A percentile compares a stretch with the other conserved stretches of the same genome.
phyloP scores from a whole-genome alignment of 2,329 filamentous ascomycete genomes.

The Verticillium klebahnii region DNA sequence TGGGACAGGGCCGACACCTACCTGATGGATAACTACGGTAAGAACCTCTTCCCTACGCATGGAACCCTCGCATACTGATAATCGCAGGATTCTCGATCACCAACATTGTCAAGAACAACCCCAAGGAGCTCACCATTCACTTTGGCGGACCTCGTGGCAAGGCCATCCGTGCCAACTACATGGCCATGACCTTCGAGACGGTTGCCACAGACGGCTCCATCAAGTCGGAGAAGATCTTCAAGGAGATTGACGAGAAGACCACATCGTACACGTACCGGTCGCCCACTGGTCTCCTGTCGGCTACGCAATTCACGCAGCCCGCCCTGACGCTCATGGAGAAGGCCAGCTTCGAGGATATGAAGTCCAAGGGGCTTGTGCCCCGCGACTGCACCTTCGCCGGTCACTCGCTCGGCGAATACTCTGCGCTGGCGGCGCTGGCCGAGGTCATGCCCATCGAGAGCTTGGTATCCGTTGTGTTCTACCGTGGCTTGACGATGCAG shows the following conservation, averaged over 20 bases:
- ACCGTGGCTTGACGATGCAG: slow-evolving; percentile 98
- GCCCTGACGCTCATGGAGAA: slow-evolving; percentile 99
- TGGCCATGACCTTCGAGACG: slow-evolving; percentile 99
- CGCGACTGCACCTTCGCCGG: slow-evolving; percentile 96
- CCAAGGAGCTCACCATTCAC: slow-evolving; percentile 96
- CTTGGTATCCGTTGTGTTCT: slow-evolving; percentile 97
- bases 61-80: background rate
- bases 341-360: slow-evolving; percentile 99
- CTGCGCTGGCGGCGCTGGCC: slow-evolving; percentile 87
- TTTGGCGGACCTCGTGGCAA: slow-evolving; percentile 96
- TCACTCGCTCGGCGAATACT: slow-evolving; percentile 98
- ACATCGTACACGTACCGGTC: slow-evolving; percentile 97
- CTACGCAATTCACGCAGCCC: slow-evolving; percentile 97
- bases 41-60: slow-evolving; percentile 25
- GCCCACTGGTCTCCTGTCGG: slow-evolving; percentile 88
- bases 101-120: slow-evolving; percentile 99
- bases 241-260: slow-evolving; percentile 89
- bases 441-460: slow-evolving; percentile 99
- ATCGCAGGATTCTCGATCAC: slow-evolving; percentile 85
- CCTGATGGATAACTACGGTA: slow-evolving; percentile 97
- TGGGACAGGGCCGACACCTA: slow-evolving; percentile 98
- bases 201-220: slow-evolving; percentile 85
- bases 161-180: slow-evolving; percentile 97
- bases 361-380: slow-evolving; percentile 90
- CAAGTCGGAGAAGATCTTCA: slow-evolving; percentile 99